Base-by-base conservation (phyloP, 1,284 basidiomycete genomes). In the Malassezia nana region DNA sequence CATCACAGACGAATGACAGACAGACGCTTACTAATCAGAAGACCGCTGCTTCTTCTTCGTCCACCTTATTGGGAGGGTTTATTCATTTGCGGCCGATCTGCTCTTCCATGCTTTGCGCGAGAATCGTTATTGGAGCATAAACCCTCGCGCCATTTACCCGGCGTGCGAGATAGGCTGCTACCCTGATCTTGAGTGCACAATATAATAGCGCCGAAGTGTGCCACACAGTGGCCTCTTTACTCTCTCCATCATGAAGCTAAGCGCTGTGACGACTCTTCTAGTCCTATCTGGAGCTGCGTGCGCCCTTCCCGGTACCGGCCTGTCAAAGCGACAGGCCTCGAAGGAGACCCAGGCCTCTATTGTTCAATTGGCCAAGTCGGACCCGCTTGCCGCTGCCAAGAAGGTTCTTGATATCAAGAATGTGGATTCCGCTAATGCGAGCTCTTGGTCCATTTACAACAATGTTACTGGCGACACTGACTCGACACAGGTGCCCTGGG, bases 311-410 rank as follows among this genome's bases (percentile, higher is more conserved):
- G 30, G 30, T 12, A 15, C 30, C 10, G 30, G n/a, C 4, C n/a
- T 32, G 12, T 32, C 30, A 32, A 39, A 18, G 38, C 38, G 38
- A 3, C 38, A 39, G 12, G 38, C 38, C 4, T 39, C 38, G 10
- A 39, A 39, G n/a, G 10, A 9, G 5, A n/a, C 16, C 5, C 38
- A 39, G n/a, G 38, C 38, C 10, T 24, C 16, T 7, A 39, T 39
- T 13, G 38, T 39, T 7, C 18, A 39, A 13, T 9, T 24, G 16
- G 38, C 38, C 22, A 39, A 39, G 22, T 39, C 38, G 3, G 61
- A 71, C 48, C 67, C 67, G 2, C 56, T 69, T 20, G 50, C 44
- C 5, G 68, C 68, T 2, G 65, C 68, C 13, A 50, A 58, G 20
- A 51, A 52, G 10, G 67, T 63, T 30, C 50, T 62, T 7, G 39